A percentile compares a stretch with the other conserved stretches of the same genome.
Evolutionary conservation across 2,329 filamentous ascomycete genomes (phyloP).

Genomic region (Paracamarosporium sp.): DNA sequence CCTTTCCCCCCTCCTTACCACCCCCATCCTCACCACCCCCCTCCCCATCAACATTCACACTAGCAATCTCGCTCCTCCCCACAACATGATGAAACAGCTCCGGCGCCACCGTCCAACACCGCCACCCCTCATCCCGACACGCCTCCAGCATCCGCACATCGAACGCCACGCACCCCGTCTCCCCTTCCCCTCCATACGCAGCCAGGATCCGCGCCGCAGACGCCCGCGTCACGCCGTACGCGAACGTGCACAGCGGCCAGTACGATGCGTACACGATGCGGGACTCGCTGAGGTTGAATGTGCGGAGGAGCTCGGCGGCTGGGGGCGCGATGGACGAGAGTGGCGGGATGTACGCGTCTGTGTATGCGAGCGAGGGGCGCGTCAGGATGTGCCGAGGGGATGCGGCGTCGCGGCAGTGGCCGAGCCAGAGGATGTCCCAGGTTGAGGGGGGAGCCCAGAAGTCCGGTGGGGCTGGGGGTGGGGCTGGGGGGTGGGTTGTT

Average conservation of each 20-base stretch:
- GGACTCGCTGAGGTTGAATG: not conserved
- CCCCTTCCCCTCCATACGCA: slow-evolving; percentile 24
- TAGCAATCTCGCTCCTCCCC: slow-evolving; percentile 38
- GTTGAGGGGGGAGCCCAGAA: slow-evolving; percentile 7
- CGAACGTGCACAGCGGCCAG: slow-evolving; percentile 16
- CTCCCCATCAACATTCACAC: slow-evolving; percentile 9
- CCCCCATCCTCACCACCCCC: slow-evolving; percentile 2
- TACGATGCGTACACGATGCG: slow-evolving; percentile 4
- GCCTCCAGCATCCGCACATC: slow-evolving; percentile 49
- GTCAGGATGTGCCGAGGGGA: slow-evolving; percentile 1
- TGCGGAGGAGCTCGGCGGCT: slow-evolving; percentile 5
- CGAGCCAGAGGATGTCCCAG: slow-evolving; percentile 46
- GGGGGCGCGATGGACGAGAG: slow-evolving; percentile 27
- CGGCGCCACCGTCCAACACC: slow-evolving; percentile 46
- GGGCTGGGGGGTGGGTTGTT: too few relatives aligned
- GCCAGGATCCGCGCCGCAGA: slow-evolving; percentile 39
- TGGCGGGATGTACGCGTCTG: slow-evolving; percentile 37
- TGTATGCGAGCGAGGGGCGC: slow-evolving; percentile 30
- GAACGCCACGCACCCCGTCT: slow-evolving; percentile 34
- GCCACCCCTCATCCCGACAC: slow-evolving; percentile 43
- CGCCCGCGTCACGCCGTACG: slow-evolving; percentile 15
- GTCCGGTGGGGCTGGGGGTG: too few relatives aligned
- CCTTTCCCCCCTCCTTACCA: not conserved
- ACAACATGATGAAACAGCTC: slow-evolving; percentile 51
- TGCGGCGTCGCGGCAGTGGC: slow-evolving; percentile 36